Base-by-base conservation (phyloP, 371 early-diverging fungal species). In the Mortierella sp. region DNA sequence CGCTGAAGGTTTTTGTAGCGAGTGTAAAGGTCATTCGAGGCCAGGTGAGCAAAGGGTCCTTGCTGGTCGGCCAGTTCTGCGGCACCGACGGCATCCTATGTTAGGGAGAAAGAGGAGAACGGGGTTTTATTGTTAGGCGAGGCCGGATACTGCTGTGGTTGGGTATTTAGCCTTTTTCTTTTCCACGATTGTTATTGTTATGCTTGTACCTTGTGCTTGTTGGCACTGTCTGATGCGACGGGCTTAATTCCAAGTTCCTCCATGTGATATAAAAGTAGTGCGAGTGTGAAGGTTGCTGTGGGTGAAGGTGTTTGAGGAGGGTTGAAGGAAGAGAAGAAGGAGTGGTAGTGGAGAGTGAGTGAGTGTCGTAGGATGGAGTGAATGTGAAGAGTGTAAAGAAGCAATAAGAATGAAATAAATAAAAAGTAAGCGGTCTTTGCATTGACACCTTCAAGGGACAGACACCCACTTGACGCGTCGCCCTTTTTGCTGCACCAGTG, bases 1-100 rank as follows among this genome's bases (percentile, higher is more conserved):
- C 97, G 94, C 83, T 98, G 97, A 48, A 99, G 95, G 83, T 97
- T 97, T 92, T 98, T 98, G 81, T 97, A 93, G 76, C 95, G 96
- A 73, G 96, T 94, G 89, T 99, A 99, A 73, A 97, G 90, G 87
- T 99, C 99, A 52, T 93, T 90, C 75, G 96, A 96, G 65, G 92
- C 91, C 76, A 93, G 80, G 48, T 92, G 92, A 44, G 93, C 92
- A 2, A 93, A 78, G 45, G 90, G 88, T 19, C 80, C 82, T 16
- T 82, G 84, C 75, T 68, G 34, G 68, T 80, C 84, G 34, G 74
- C 80, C 16, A 54, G 75, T 14, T 84, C 82, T 48, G 75, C 54
- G 47, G 38, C 52, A 52, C 45, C 68, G 34, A 76, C 63, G n/a
- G 71, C 42, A 38, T 81, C 79, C 81, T 81, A 74, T 21, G 8